Evolutionary conservation across 306 rosid species (phyloP), one percentile per base, ranked within the genome.

Genomic region (Medicago lupulina): DNA sequence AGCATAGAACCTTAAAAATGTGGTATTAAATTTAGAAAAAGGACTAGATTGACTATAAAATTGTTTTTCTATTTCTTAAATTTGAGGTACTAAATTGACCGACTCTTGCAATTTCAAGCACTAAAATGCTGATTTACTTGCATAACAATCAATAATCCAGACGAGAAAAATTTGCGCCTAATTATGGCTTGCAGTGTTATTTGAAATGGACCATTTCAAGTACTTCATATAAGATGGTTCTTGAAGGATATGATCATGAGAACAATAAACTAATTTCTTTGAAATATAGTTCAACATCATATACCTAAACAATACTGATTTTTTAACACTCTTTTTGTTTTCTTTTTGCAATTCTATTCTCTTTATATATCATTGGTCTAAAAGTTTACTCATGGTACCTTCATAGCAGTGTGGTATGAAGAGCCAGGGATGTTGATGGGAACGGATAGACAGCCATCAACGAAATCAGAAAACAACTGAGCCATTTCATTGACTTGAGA

Each of bases 401-500:
- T 92, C 96, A 94, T 94, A 25, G 95, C 98, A 40, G 85, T 81
- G 83, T 92, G 89, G 77, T 94, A 94, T 62, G 95, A 78, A 61
- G 73, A 88, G 38, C 95, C 91, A 0, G 85, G 89, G 1, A 85
- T 75, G 75, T 90, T 88, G 77, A 92, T 84, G 5, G 98, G 97
- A 76, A 94, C 0, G 15, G 98, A 94, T 38, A 94, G 76, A 79
- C 97, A 94, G 18, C 96, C 97, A 85, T 94, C 97, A 14, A 92
- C 98, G 21, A 92, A 94, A 81, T 94, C 87, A 55, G 97, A 94
- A 86, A 94, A 94, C 79, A 89, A 81, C 7, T 70, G 84, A 79
- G 95, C 88, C 85, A 94, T 88, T 70, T 92, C 93, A 75, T 86
- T 86, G 12, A 94, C 88, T 81, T 94, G 93, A 8, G 85, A 81